Evolutionary conservation across 306 rosid genomes (phyloP).

Genomic region (Fagus sylvatica): DNA sequence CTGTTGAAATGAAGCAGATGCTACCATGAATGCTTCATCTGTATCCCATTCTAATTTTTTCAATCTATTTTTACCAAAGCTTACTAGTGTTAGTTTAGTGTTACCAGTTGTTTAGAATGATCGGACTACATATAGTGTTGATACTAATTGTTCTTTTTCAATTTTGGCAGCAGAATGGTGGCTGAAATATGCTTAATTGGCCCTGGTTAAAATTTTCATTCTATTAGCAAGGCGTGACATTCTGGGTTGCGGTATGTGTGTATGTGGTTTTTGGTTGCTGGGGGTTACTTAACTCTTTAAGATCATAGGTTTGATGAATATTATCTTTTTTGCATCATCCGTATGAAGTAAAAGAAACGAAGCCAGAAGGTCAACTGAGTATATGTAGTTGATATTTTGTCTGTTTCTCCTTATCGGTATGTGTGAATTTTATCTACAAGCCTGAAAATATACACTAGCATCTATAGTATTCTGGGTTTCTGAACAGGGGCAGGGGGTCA

Average conservation of each 20-base stretch:
- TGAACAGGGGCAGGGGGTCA: too few species aligned
- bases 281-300: background rate
- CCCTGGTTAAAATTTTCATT: background rate
- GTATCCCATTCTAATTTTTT: background rate
- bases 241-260: background rate
- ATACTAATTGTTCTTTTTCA: background rate
- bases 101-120: background rate
- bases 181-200: background rate
- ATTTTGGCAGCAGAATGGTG: background rate
- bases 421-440: too few species aligned
- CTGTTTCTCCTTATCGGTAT: too few species aligned
- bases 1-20: background rate
- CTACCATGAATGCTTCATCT: background rate
- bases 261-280: background rate
- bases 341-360: too few species aligned
- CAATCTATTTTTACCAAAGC: background rate
- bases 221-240: background rate
- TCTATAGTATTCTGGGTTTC: too few species aligned
- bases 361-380: too few species aligned
- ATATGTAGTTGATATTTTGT: too few species aligned
- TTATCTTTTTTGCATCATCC: too few species aligned
- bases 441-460: too few species aligned
- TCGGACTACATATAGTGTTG: background rate
- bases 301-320: background rate
- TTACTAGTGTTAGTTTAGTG: background rate